Conservation (phyloP, 495 filamentous ascomycete species). For the Aspergillus cavernicola region DNA sequence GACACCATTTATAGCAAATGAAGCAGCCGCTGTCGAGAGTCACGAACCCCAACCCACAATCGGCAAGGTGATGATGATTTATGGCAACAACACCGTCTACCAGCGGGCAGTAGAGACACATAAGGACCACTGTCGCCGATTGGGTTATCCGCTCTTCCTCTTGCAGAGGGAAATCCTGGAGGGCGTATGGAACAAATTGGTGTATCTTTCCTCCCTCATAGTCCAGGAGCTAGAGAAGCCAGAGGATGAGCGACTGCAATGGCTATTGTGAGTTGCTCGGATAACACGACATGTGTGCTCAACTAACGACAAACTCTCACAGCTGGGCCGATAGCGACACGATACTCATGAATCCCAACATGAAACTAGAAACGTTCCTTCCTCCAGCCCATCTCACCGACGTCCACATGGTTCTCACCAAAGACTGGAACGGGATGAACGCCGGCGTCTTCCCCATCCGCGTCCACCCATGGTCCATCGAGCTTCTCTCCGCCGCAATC, state of each 20-base stretch:
- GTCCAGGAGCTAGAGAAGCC: slow-evolving; percentile 49
- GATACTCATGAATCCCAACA: slow-evolving; percentile 47
- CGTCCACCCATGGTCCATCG: slow-evolving; percentile 46
- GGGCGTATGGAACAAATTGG: slow-evolving; percentile 44
- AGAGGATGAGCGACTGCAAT: slow-evolving; percentile 42
- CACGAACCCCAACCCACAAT: slow-evolving; percentile 11
- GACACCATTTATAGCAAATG: not conserved
- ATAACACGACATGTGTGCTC: not conserved
- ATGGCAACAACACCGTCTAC: slow-evolving; percentile 19
- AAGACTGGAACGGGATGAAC: slow-evolving; percentile 56
- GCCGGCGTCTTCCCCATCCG: slow-evolving; percentile 52
- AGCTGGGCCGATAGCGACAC: slow-evolving; percentile 54
- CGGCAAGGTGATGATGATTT: slow-evolving; percentile 23
- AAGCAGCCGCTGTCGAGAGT: not conserved
- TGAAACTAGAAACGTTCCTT: slow-evolving; percentile 50
- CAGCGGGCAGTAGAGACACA: slow-evolving; percentile 19
- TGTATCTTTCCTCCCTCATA: slow-evolving; percentile 44
- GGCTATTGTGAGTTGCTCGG: slow-evolving; percentile 41
- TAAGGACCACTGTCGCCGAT: slow-evolving; percentile 13
- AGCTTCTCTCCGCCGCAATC: slow-evolving; percentile 43
- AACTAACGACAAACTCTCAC: not conserved
- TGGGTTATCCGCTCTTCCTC: slow-evolving; percentile 17
- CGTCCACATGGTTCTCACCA: slow-evolving; percentile 43
- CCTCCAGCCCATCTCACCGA: slow-evolving; percentile 43
- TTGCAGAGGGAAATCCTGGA: slow-evolving; percentile 16